phyloP scores from a whole-genome alignment of 2,329 filamentous ascomycete species.

The Byssoonygena ceratinophila region DNA sequence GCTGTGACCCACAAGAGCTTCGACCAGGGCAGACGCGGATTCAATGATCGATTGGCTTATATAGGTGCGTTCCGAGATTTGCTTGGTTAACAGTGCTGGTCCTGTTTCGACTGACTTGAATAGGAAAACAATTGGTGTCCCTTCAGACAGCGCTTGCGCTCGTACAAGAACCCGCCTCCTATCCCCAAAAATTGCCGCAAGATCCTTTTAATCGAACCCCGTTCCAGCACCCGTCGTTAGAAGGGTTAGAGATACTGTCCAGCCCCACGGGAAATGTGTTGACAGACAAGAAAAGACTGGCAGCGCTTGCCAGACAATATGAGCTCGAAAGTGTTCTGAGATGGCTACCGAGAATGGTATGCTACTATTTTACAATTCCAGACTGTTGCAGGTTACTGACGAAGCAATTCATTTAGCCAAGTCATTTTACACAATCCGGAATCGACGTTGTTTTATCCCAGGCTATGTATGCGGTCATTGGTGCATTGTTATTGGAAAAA shows the following conservation, averaged over 20 bases:
- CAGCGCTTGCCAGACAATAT: constrained; percentile 56
- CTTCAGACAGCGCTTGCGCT: constrained; percentile 56
- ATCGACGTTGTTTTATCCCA: constrained; percentile 63
- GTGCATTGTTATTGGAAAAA: constrained; percentile 78
- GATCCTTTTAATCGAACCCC: constrained; percentile 51
- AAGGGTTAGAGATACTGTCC: constrained; percentile 63
- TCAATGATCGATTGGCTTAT: constrained; percentile 87
- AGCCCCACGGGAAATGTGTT: constrained; percentile 49
- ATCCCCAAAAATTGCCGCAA: constrained; percentile 25
- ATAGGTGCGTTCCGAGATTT: constrained; percentile 49
- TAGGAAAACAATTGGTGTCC: constrained; percentile 54
- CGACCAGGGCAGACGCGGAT: constrained; percentile 84
- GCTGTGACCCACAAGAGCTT: constrained; percentile 97
- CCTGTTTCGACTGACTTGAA: not conserved
- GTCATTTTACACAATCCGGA: constrained; percentile 55
- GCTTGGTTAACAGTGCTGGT: not conserved
- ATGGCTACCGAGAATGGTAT: constrained; percentile 79
- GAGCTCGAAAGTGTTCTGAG: constrained; percentile 65
- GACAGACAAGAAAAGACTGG: constrained; percentile 55
- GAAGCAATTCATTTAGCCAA: not conserved
- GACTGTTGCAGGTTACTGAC: not conserved
- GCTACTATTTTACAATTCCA: constrained; percentile 21
- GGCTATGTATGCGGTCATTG: constrained; percentile 73
- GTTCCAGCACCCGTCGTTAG: constrained; percentile 59
- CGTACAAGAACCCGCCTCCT: constrained; percentile 37